These are phyloP conservation scores for Phytophthora fragariaefolia DNA, from an alignment of 352 stramenopile genomes.

Conservation along the genomic window DNA sequence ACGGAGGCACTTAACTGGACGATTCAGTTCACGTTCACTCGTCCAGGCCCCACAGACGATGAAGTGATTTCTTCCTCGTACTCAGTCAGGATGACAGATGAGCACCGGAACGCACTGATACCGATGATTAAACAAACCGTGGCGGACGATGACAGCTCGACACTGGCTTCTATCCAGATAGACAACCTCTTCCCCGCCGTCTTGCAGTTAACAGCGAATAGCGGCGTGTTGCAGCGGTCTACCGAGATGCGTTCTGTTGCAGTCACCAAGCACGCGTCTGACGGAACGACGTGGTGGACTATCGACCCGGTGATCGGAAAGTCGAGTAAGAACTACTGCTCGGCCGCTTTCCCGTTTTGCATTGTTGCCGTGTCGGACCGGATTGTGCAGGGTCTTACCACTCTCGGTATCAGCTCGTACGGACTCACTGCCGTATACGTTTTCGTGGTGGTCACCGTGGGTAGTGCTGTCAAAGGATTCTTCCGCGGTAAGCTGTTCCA, in stretches of 20 bases:
- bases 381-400: conserved; percentile 83
- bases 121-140: conserved; percentile 79
- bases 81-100: conserved; percentile 48
- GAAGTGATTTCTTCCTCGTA: conserved; percentile 68
- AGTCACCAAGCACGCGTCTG: conserved; percentile 63
- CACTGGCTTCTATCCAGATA: conserved; percentile 55
- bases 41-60: conserved; percentile 65
- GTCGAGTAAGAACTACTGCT: conserved; percentile 54
- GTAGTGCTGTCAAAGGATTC: conserved; percentile 82
- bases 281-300: conserved; percentile 73
- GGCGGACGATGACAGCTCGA: conserved; percentile 34
- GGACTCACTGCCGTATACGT: conserved; percentile 87
- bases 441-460: conserved; percentile 89
- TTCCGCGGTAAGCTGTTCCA: conserved; percentile 83
- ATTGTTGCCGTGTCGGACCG: conserved; percentile 87
- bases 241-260: conserved; percentile 58
- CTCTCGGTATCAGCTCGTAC: conserved; percentile 84
- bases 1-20: conserved; percentile 76
- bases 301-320: conserved; percentile 49
- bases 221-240: conserved; percentile 63
- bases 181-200: conserved; percentile 62
- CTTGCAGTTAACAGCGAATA: conserved; percentile 77
- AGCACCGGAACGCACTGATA: conserved; percentile 70
- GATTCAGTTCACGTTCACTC: conserved; percentile 70
- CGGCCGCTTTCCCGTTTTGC: conserved; percentile 63